phyloP scores from a whole-genome alignment of 1,139 yeast genomes.

The Suhomyces choctaworum region DNA sequence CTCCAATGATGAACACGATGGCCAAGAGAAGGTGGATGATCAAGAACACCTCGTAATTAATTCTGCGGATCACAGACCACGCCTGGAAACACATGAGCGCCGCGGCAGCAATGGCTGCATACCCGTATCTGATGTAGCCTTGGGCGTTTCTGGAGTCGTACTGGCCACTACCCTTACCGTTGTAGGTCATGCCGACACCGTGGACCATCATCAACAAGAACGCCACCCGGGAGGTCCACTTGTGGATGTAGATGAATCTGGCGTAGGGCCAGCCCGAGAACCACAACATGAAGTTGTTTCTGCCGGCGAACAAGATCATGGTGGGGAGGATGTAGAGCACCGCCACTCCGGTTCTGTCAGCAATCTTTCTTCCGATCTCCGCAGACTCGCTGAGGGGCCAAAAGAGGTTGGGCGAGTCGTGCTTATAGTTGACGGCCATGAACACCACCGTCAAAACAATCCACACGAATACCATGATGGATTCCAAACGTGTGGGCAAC shows the following conservation, averaged over 20 bases:
- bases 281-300: conserved; percentile 66
- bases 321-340: conserved; percentile 52
- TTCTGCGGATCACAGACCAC: conserved; percentile 51
- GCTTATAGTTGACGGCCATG: conserved; percentile 39
- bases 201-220: conserved; percentile 44
- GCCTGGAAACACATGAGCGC: conserved; percentile 49
- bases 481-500: conserved; percentile 67
- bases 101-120: conserved; percentile 43
- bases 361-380: conserved; percentile 56
- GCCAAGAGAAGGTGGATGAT: conserved; percentile 60
- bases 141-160: conserved; percentile 36
- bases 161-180: conserved; percentile 36
- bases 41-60: conserved; percentile 64
- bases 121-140: conserved; percentile 56
- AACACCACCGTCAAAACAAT: conserved; percentile 49
- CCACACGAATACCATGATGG: conserved; percentile 32
- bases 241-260: conserved; percentile 63
- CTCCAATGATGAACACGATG: conserved; percentile 53
- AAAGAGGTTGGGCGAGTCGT: conserved; percentile 34
- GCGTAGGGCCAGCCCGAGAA: conserved; percentile 66
- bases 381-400: conserved; percentile 28
- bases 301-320: conserved; percentile 57
- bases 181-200: conserved; percentile 47
- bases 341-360: conserved; percentile 60
- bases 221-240: conserved; percentile 59